These are phyloP conservation scores for Podaxis sp. DNA, from an alignment of 768 basidiomycete genomes.

Conservation along the genomic window DNA sequence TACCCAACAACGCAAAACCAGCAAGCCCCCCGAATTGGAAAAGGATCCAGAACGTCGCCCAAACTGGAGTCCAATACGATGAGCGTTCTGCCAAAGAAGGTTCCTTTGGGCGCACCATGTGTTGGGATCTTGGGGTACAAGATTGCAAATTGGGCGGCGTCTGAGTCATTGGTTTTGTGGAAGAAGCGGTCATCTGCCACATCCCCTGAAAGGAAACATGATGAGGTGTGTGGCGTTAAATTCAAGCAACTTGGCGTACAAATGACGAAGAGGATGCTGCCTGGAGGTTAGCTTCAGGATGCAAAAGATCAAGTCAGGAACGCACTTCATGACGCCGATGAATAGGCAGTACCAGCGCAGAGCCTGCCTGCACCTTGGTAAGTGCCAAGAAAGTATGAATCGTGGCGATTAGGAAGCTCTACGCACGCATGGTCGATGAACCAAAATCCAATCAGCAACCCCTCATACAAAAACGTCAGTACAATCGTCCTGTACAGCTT, in stretches of 20 bases:
- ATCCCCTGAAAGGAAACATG: conserved; percentile 56
- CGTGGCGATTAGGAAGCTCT: conserved; percentile 2
- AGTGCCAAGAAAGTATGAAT: neutral
- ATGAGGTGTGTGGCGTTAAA: neutral
- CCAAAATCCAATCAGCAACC: conserved; percentile 88
- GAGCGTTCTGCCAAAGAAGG: neutral
- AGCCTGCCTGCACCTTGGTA: conserved; percentile 49
- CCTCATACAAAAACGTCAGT: conserved; percentile 80
- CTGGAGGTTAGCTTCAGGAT: conserved; percentile 5
- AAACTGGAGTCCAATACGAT: conserved; percentile 41
- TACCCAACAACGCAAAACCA: conserved; percentile 77
- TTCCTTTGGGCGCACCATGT: conserved; percentile 48
- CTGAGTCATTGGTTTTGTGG: conserved; percentile 90
- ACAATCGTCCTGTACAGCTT: conserved; percentile 67
- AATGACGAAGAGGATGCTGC: conserved; percentile 79
- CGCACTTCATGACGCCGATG: conserved; percentile 82
- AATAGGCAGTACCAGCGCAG: conserved; percentile 83
- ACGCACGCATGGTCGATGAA: conserved; percentile 88
- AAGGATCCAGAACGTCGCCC: conserved; percentile 82
- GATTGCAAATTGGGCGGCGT: conserved; percentile 83
- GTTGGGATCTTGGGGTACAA: conserved; percentile 67
- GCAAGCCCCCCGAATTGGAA: conserved; percentile 74
- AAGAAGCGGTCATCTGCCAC: conserved; percentile 93
- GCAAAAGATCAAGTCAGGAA: conserved; percentile 4
- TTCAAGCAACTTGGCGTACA: conserved; percentile 46